Base-by-base conservation (phyloP, 1,284 basidiomycete species). In the Psilocybe mexicana region DNA sequence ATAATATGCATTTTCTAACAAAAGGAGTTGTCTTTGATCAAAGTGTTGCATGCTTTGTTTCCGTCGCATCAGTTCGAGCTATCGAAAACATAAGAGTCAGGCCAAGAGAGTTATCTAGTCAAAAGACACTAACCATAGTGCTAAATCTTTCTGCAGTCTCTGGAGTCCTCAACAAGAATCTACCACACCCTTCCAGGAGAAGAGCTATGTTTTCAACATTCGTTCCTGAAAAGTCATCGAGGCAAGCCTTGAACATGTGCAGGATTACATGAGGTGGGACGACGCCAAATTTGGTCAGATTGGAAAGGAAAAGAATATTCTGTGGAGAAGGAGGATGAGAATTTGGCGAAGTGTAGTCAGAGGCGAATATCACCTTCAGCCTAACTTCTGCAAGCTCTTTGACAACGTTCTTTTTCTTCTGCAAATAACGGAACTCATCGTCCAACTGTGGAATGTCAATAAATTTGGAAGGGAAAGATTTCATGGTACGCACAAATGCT, bases 1-100 rank as follows among this genome's bases (percentile, higher is more conserved):
- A 71, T 98, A 99, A 73, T 98, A 99, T 0, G 97, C 97, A 70
- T 99, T 99, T 74, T 99, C 97, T 33, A 99, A 84, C 64, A 98
- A 77, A 28, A 98, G 80, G 3, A 89, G 78, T 67, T 97, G 94
- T 10, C 95, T 81, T 67, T 93, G 89, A 72, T 99, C 96, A 43
- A 99, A 85, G 69, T 98, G 94, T 63, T 93, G 89, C 73, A 93
- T 84, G 55, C 82, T 90, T 76, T 98, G 94, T 76, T 99, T 99
- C 50, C 96, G 85, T 57, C 92, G 85, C 89, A 98, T 92, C 46
- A 96, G 80, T 67, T 99, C 96, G 48, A 99, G 80, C 92, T 96
- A 61, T 60, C 50, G 57, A 62, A 46, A 24, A 30, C 25, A 43
- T 3, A 11, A 23, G 5, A 11, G 11, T 28, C 35, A 33, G 10